Evolutionary conservation across 2,329 filamentous ascomycete species (phyloP), one percentile per base, ranked within the genome.

Genomic region (Bimuria novae-zelandiae): DNA sequence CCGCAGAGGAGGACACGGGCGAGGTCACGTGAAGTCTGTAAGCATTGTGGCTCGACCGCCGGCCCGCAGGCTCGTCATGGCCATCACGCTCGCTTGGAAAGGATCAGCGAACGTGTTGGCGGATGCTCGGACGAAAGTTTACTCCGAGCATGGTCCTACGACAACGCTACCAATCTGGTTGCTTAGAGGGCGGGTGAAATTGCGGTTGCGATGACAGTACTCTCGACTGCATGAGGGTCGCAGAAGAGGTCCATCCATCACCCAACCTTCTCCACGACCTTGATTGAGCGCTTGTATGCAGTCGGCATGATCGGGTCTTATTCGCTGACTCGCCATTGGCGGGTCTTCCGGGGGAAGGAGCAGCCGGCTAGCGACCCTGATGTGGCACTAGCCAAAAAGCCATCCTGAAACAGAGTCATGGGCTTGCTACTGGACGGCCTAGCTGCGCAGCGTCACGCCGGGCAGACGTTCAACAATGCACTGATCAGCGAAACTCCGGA

Each of bases 361-460:
- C 59, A 59, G 62, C 63, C 62, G 62, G 62, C 56, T 58, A 65
- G 62, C 35, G 52, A 49, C 27, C 29, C 10, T 11, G 30, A 32
- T 49, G 46, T 47, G 49, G 61, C 16, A 46, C 65, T 67, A 69
- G 67, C 61, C 63, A 62, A 62, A n/a, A 68, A 62, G 59, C 55
- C 67, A 65, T 23, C 61, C 62, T 72, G 70, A 71, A 72, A 72
- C 70, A n/a, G 63, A 66, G 52, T 59, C 63, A 59, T 50, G 60
- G 48, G 54, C 42, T 60, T 55, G 43, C 55, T 68, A 67, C 62
- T 69, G 64, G 65, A 59, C 54, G 50, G 52, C 55, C 43, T 48
- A 49, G 14, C 42, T 16, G 49, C 51, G 67, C 16, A 36, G 69
- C 69, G 69, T 69, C 44, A 70, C 69, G 69, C 69, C 62, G 57